Conservation (phyloP, 2,329 filamentous ascomycete genomes). For the Leptographium radiaticola region DNA sequence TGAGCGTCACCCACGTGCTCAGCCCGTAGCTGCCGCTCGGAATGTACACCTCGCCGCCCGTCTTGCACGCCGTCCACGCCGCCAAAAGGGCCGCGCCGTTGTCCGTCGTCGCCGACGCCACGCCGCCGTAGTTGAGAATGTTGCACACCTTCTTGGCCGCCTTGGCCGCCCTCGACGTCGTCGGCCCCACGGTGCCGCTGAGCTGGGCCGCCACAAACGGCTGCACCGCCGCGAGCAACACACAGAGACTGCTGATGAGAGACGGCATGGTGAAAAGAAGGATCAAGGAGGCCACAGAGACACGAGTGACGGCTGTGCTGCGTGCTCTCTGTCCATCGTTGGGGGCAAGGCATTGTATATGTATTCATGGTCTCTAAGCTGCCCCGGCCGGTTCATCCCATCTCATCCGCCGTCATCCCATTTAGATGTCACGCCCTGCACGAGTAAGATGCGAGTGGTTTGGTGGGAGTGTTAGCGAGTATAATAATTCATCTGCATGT, state of each 20-base stretch:
- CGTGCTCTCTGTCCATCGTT: no score
- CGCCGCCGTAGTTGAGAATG: constrained; percentile 37
- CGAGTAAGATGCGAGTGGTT: no score
- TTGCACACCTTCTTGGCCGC: constrained; percentile 31
- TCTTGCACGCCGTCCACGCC: constrained; percentile 36
- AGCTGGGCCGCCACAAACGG: constrained; percentile 19
- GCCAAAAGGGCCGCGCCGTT: constrained; percentile 31
- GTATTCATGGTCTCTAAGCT: no score
- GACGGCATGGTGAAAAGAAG: no score
- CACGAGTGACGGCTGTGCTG: no score
- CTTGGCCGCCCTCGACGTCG: constrained; percentile 28
- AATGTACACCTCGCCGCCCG: constrained; percentile 23
- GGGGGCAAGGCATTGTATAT: no score
- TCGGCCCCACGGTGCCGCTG: constrained; percentile 27
- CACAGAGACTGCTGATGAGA: neutral
- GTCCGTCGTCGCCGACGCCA: constrained; percentile 36
- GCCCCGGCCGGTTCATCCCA: no score
- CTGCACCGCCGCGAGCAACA: neutral
- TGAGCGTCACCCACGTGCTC: constrained; percentile 11
- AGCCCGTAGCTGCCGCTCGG: constrained; percentile 12
- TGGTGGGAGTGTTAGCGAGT: no score
- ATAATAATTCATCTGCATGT: no score
- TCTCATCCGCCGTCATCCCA: no score
- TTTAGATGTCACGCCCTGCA: no score
- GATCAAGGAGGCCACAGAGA: no score